Evolutionary conservation across 176 grass and related monocot species (phyloP), one percentile per base, ranked within the genome.

Genomic region (Oropetium thomaeum): DNA sequence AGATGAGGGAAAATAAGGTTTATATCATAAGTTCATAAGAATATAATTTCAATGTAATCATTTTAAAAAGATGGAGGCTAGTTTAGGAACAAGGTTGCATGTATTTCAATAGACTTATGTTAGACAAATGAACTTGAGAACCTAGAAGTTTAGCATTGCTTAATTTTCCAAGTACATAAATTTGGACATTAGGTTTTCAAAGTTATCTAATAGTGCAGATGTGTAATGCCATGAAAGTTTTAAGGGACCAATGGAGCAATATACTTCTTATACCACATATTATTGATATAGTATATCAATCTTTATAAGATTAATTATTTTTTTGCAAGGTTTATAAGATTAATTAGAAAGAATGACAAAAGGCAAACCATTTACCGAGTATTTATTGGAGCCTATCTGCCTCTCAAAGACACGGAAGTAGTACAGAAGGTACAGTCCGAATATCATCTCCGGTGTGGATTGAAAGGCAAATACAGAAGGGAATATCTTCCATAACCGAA

Each of bases 331-430:
- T n/a, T n/a, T n/a, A n/a, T n/a, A n/a, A n/a, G n/a, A n/a, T n/a
- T n/a, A n/a, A n/a, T 5, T 10, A 68, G 2, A 32, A 31, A 74
- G 19, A 80, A 49, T 4, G 28, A 17, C 23, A 65, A 59, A 26
- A 67, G 35, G 38, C 15, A 44, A 60, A 69, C 70, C 58, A 69
- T 70, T 1, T 80, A 99, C 96, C 7, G 92, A 89, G 79, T 96
- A 92, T 90, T 99, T 99, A 49, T 99, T 99, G 45, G 92, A 99
- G 37, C 96, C 92, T 62, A 99, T 99, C 81, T 99, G 92, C 52
- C 96, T 96, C 82, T 99, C 96, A 80, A 96, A 99, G 17, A 99
- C 89, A 76, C 96, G 90, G 75, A 99, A 99, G 61, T 99, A 99
- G 88, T 99, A 99, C 60, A 96, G 80, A 76, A 99, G 87, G 82